Conservation (phyloP, 202 grass and related monocot species). For the Brachypodium distachyon region DNA sequence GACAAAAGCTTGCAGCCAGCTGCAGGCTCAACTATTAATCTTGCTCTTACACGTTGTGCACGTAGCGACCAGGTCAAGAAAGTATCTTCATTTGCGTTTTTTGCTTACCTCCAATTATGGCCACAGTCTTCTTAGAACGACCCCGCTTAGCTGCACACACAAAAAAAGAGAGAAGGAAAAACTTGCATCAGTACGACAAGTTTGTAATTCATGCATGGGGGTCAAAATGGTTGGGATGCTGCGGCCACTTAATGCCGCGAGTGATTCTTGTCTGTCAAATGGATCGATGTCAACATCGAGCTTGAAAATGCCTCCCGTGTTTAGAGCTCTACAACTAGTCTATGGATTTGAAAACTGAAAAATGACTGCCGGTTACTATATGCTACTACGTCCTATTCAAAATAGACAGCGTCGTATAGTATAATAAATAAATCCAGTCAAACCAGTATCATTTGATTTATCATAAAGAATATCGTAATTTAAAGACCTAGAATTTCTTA, state of each 20-base stretch:
- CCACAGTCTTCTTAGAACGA: neutral
- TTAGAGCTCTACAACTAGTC: neutral
- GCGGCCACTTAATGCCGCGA: neutral
- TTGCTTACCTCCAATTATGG: slow-evolving; percentile 51
- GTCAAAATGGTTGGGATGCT: neutral
- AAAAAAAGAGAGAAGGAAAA: neutral
- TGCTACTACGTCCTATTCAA: too few species aligned
- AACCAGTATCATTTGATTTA: too few species aligned
- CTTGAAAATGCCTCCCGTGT: neutral
- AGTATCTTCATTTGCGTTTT: too few species aligned
- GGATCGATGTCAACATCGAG: neutral
- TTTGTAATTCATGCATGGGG: too few species aligned
- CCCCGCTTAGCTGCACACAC: neutral
- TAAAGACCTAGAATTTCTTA: too few species aligned
- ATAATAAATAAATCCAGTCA: too few species aligned
- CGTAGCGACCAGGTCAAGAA: neutral
- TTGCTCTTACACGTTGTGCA: neutral
- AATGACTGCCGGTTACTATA: neutral
- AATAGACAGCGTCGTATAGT: too few species aligned
- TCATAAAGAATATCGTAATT: too few species aligned
- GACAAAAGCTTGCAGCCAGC: too few species aligned
- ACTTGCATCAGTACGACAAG: neutral
- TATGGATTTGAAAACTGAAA: neutral
- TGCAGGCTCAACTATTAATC: too few species aligned
- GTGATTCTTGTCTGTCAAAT: neutral